A percentile compares a stretch with the other conserved stretches of the same genome.
These are phyloP conservation scores for Talinum fruticosum DNA, from an alignment of 148 eudicot genomes.

Conservation along the genomic window DNA sequence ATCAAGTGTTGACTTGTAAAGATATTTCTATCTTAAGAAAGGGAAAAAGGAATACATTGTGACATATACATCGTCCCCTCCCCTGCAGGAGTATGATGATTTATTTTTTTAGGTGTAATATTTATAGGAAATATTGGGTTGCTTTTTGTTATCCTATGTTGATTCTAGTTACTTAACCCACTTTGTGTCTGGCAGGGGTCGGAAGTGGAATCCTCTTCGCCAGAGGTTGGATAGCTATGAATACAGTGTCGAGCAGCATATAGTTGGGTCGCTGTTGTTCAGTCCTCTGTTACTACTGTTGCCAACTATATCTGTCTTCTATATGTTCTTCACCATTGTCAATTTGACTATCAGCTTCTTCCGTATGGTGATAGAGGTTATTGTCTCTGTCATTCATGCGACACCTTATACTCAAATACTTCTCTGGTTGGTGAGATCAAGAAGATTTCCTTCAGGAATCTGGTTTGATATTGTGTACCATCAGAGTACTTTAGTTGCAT, in stretches of 20 bases:
- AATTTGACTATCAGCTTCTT: slow-evolving; percentile 41
- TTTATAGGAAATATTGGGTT: neutral
- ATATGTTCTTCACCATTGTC: slow-evolving; percentile 79
- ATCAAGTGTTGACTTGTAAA: neutral
- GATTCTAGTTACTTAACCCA: slow-evolving; percentile 20
- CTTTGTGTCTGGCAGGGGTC: slow-evolving; percentile 59
- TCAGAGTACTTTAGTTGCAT: slow-evolving; percentile 29
- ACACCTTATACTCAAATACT: slow-evolving; percentile 76
- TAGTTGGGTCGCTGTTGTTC: slow-evolving; percentile 89
- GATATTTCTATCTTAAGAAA: neutral
- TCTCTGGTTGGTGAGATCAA: slow-evolving; percentile 62
- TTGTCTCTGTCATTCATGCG: slow-evolving; percentile 67
- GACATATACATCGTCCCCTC: too few relatives aligned
- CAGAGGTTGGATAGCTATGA: slow-evolving; percentile 92
- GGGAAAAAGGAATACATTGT: neutral
- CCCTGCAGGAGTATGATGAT: neutral
- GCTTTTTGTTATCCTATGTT: neutral
- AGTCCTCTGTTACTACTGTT: slow-evolving; percentile 79
- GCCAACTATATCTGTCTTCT: slow-evolving; percentile 91
- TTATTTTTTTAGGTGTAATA: neutral
- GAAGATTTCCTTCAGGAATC: slow-evolving; percentile 79
- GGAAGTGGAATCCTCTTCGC: slow-evolving; percentile 91
- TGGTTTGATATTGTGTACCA: slow-evolving; percentile 58
- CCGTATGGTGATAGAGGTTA: slow-evolving; percentile 51
- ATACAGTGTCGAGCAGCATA: slow-evolving; percentile 89